Evolutionary conservation across 2,329 filamentous ascomycete genomes (phyloP), one percentile per base, ranked within the genome.

Genomic region (Botrytis squamosa): DNA sequence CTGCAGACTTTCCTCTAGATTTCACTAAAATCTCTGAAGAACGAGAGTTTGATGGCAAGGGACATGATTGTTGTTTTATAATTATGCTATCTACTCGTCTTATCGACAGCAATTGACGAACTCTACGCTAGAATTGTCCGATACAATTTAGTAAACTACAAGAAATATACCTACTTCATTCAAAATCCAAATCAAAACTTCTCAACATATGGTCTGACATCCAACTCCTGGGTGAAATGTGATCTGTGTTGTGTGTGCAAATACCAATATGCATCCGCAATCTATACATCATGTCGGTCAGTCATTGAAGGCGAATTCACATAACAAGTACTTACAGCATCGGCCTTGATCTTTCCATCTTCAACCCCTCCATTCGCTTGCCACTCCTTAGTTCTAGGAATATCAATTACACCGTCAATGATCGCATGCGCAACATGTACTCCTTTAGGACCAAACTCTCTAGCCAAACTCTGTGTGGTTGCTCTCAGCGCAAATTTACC

Each of bases 341-440:
- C 91, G 14, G 93, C 87, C 75, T 84, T 90, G 75, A 97, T 89
- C 85, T 95, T 95, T 20, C 86, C 84, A 78, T 88, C 87, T 60
- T 84, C 82, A 8, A 81, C 83, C 7, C 85, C 84, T 16, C 83
- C 80, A 78, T 89, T 87, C 25, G 82, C 74, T 73, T 78, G 80
- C 40, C 78, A 80, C 0, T 86, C 86, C 81, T 90, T 91, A 1
- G 90, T 92, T 75, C 88, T 85, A 0, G 92, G 92, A 71, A 92
- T 94, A 81, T 97, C 92, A 81, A 97, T 97, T 1, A 93, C 87
- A 0, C 93, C 94, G 80, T 97, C 94, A 72, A 97, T 91, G 75
- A 97, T 89, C 8, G 91, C 90, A 83, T 97, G 93, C 0, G 91
- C 89, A 1, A 97, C 91, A 81, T 97, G 94, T 2, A 97, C 88